Percentiles rank a stretch among this genome's conserved stretches.
phyloP scores from a whole-genome alignment of 140 eudicot species.

The Flaveria floridana region DNA sequence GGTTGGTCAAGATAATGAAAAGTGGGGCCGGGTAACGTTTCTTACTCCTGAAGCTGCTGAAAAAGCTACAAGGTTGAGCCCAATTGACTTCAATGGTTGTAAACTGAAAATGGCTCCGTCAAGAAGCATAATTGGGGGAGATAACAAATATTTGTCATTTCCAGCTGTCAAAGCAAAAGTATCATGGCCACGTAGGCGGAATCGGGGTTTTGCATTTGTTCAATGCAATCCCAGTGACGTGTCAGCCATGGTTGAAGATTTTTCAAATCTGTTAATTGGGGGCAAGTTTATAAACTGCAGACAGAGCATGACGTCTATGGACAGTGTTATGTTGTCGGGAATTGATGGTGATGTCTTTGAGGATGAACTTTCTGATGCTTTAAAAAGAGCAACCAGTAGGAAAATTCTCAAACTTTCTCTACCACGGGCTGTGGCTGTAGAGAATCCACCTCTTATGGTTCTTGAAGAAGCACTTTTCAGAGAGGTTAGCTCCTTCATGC shows the following conservation, averaged over 20 bases:
- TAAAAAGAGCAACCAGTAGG: slow-evolving; percentile 45
- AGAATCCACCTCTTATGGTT: slow-evolving; percentile 45
- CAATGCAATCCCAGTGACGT: slow-evolving; percentile 51
- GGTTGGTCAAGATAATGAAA: slow-evolving; percentile 44
- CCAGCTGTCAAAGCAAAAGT: slow-evolving; percentile 71
- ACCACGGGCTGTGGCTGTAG: slow-evolving; percentile 52
- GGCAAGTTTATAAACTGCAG: slow-evolving; percentile 39
- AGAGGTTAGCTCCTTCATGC: slow-evolving; percentile 76
- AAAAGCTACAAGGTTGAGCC: slow-evolving; percentile 42
- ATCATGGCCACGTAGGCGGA: slow-evolving; percentile 79
- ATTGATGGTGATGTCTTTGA: slow-evolving; percentile 56
- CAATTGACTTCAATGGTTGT: slow-evolving; percentile 40
- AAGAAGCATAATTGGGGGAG: slow-evolving; percentile 44
- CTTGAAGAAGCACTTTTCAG: slow-evolving; percentile 73
- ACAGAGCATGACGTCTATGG: slow-evolving; percentile 34
- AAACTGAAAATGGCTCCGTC: slow-evolving; percentile 50
- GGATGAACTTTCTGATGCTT: slow-evolving; percentile 46
- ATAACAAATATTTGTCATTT: slow-evolving; percentile 45
- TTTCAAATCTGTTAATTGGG: slow-evolving; percentile 44
- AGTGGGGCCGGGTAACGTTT: slow-evolving; percentile 87
- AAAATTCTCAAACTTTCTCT: slow-evolving; percentile 47
- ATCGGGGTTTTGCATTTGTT: slow-evolving; percentile 60
- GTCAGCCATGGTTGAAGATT: slow-evolving; percentile 42
- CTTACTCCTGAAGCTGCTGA: slow-evolving; percentile 73
- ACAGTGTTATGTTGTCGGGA: slow-evolving; percentile 51